Percentiles rank a stretch among this genome's conserved stretches.
phyloP scores from a whole-genome alignment of 306 rosid genomes.

The Quercus suber region DNA sequence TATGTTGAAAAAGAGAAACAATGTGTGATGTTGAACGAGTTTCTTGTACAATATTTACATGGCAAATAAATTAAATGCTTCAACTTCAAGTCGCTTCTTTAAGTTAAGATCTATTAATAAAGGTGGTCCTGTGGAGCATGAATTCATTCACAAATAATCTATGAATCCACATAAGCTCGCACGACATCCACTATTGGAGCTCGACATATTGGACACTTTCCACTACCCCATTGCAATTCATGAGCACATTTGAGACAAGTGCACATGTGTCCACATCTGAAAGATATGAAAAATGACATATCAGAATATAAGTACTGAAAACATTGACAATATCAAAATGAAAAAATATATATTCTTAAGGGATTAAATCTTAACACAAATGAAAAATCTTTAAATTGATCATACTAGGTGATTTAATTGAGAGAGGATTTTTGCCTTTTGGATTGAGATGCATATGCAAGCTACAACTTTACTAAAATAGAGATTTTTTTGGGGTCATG shows the following conservation, averaged over 20 bases:
- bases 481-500: no score
- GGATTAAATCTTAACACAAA: no score
- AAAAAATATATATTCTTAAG: not conserved
- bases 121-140: conserved; percentile 59
- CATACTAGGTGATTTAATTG: no score
- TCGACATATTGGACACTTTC: conserved; percentile 70
- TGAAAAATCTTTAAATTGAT: no score
- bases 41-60: not conserved
- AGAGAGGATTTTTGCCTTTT: no score
- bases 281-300: not conserved
- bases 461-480: no score
- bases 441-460: no score
- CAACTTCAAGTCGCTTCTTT: conserved; percentile 11
- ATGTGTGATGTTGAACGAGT: not conserved
- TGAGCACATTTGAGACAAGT: conserved; percentile 74
- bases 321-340: not conserved
- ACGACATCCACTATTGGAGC: conserved; percentile 68
- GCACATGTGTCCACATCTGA: conserved; percentile 90
- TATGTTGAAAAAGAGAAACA: conserved; percentile 40
- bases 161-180: conserved; percentile 39
- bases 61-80: not conserved
- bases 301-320: not conserved
- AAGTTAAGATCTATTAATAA: conserved; percentile 21
- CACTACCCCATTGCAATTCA: conserved; percentile 74
- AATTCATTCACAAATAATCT: conserved; percentile 42